Evolutionary conservation across 331 rosid species (phyloP).

Genomic region (Rosa hybrid): DNA sequence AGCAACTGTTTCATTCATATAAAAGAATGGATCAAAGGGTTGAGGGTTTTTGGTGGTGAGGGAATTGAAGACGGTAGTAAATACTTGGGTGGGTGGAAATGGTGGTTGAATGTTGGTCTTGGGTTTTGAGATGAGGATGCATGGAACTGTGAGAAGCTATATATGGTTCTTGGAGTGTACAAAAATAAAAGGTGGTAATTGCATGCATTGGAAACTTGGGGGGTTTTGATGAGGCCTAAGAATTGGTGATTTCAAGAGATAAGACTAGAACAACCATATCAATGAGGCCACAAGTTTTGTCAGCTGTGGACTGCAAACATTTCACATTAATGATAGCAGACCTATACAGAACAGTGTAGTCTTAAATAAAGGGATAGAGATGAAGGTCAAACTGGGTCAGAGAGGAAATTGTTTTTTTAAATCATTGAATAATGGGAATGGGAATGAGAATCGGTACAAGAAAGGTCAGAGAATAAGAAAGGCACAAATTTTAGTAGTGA

Average conservation of each 20-base stretch:
- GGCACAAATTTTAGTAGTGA: not conserved
- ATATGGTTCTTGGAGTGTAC: constrained; percentile 31
- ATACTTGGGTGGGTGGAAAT: not conserved
- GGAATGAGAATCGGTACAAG: not conserved
- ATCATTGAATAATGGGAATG: not conserved
- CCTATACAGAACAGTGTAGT: not conserved
- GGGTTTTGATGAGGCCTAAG: not conserved
- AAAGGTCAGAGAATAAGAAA: constrained; percentile 23
- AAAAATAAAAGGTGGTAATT: constrained; percentile 20
- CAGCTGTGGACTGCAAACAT: constrained; percentile 25
- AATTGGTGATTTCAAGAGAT: constrained; percentile 5
- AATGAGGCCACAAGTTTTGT: constrained; percentile 31
- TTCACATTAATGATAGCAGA: constrained; percentile 33
- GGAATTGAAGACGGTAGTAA: not conserved
- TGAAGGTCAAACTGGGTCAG: constrained; percentile 36
- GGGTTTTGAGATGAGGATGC: constrained; percentile 33
- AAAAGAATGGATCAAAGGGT: not conserved
- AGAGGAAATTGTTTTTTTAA: constrained; percentile 11
- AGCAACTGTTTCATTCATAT: constrained; percentile 8
- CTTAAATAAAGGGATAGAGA: constrained; percentile 19
- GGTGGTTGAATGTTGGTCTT: constrained; percentile 25
- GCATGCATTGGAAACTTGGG: constrained; percentile 40
- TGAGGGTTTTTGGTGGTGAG: not conserved
- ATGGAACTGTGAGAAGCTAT: constrained; percentile 3
- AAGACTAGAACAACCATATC: constrained; percentile 6